phyloP scores from a whole-genome alignment of 2,329 filamentous ascomycete species.

The Cercospora zeae-maydis region DNA sequence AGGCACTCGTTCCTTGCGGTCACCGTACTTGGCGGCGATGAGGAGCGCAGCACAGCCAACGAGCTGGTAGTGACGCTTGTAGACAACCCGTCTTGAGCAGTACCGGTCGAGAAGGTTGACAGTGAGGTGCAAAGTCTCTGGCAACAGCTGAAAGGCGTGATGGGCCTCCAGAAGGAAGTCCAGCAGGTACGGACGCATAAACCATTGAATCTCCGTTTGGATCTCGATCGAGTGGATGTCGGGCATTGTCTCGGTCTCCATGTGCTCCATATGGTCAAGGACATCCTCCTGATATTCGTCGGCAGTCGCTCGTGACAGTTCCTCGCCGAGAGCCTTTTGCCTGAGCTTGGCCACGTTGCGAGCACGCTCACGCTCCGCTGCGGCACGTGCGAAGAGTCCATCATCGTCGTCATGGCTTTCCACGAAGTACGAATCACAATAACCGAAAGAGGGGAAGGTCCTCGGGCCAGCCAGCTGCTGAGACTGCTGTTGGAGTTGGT shows the following conservation, averaged over 20 bases:
- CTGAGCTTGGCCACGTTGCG: conserved; percentile 75
- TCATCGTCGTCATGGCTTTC: conserved; percentile 58
- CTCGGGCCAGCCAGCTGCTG: conserved; percentile 34
- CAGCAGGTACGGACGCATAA: conserved; percentile 96
- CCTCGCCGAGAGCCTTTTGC: conserved; percentile 83
- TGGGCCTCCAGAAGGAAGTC: conserved; percentile 98
- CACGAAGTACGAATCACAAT: conserved; percentile 66
- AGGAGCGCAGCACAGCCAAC: conserved; percentile 94
- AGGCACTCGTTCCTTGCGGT: conserved; percentile 97
- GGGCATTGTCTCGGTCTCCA: conserved; percentile 92
- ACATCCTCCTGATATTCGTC: conserved; percentile 95
- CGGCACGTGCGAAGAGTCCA: conserved; percentile 52
- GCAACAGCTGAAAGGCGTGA: conserved; percentile 86
- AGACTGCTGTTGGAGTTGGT: conserved; percentile 38
- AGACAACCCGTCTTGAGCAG: conserved; percentile 95
- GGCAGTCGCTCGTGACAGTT: conserved; percentile 77
- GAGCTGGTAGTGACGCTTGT: conserved; percentile 98
- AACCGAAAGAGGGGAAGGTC: conserved; percentile 54
- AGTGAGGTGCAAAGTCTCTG: conserved; percentile 91
- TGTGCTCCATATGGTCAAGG: conserved; percentile 87
- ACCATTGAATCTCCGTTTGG: conserved; percentile 99
- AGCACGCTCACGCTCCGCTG: conserved; percentile 70
- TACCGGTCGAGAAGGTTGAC: conserved; percentile 96
- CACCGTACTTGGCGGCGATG: conserved; percentile 96
- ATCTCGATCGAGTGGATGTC: conserved; percentile 98